These are phyloP conservation scores for Hirsutella thompsonii DNA, from an alignment of 2,329 filamentous ascomycete species.

Conservation along the genomic window DNA sequence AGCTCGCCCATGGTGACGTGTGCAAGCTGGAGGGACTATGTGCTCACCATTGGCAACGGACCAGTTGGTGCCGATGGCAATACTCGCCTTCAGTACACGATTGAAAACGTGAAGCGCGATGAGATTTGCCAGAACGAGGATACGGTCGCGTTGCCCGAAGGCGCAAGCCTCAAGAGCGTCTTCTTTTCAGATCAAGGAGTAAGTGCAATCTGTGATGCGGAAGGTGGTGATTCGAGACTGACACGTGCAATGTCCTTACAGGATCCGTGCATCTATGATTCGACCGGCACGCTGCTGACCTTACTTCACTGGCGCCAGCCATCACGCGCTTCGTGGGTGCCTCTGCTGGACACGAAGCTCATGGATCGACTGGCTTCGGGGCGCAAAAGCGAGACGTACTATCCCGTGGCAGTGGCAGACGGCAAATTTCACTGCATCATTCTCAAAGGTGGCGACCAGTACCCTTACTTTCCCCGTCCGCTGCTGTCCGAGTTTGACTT, in stretches of 20 bases:
- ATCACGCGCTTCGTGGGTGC: slow-evolving; percentile 81
- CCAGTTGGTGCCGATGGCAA: slow-evolving; percentile 67
- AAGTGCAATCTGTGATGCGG: slow-evolving; percentile 17
- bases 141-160: slow-evolving; percentile 69
- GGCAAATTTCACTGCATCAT: slow-evolving; percentile 97
- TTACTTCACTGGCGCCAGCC: slow-evolving; percentile 82
- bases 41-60: slow-evolving; percentile 92
- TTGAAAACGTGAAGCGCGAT: slow-evolving; percentile 88
- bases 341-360: slow-evolving; percentile 77
- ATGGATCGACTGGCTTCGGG: slow-evolving; percentile 73
- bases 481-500: slow-evolving; percentile 91
- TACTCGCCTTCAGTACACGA: slow-evolving; percentile 72
- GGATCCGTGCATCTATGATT: slow-evolving; percentile 95
- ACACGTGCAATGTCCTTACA: slow-evolving; percentile 17
- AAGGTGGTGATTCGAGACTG: neutral
- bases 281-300: slow-evolving; percentile 75
- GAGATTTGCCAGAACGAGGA: slow-evolving; percentile 94
- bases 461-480: slow-evolving; percentile 85
- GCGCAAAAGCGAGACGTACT: slow-evolving; percentile 81
- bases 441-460: slow-evolving; percentile 84
- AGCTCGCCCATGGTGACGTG: slow-evolving; percentile 83
- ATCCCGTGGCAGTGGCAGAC: slow-evolving; percentile 85
- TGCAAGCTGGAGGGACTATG: slow-evolving; percentile 87
- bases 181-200: slow-evolving; percentile 91
- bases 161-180: slow-evolving; percentile 61